Evolutionary conservation across 805 yeast species (phyloP), one percentile per base, ranked within the genome.

Genomic region (Wickerhamiella domercqiae): DNA sequence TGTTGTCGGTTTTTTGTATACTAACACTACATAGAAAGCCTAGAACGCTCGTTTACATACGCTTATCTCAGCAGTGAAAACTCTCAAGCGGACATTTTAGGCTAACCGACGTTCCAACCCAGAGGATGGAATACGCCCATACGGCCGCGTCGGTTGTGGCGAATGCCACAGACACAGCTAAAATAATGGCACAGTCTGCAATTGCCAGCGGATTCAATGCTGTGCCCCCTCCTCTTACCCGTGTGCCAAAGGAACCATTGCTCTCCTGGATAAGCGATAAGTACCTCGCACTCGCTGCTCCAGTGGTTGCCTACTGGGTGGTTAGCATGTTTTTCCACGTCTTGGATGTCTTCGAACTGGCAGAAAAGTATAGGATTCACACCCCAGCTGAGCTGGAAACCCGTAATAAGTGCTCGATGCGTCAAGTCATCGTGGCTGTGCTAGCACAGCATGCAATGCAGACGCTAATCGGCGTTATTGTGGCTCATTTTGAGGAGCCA

Each of bases 291-390:
- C 57, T 86, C 32, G 59, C 72, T 2, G 65, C 75, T 2, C 97
- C 98, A 1, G 69, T 90, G 3, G 63, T 74, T 2, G 84, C 77
- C 2, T 90, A 90, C 57, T 90, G 97, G 97, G 40, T 60, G 1
- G 73, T 75, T 49, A 78, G 94, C 3, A 51, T 70, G 20, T 57
- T 80, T 44, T 90, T 80, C 67, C 83, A 78, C 53, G 42, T 78
- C 6, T 60, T 86, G 36, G 97, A 90, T 56, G 68, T 67, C 31
- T 71, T 67, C 47, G 71, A 81, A 52, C 61, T 83, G 45, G 82
- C 86, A 32, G 94, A 81, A 51, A 63, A 68, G 53, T 83, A 81
- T 60, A 68, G 97, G 47, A 83, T 90, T 37, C 98, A 90, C 56
- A 86, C 97, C 16, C 75, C 86, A 28, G 93, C 78, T 48, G 97